Base-by-base conservation (phyloP, 2,329 filamentous ascomycete genomes). In the Phialocephala subalpina region DNA sequence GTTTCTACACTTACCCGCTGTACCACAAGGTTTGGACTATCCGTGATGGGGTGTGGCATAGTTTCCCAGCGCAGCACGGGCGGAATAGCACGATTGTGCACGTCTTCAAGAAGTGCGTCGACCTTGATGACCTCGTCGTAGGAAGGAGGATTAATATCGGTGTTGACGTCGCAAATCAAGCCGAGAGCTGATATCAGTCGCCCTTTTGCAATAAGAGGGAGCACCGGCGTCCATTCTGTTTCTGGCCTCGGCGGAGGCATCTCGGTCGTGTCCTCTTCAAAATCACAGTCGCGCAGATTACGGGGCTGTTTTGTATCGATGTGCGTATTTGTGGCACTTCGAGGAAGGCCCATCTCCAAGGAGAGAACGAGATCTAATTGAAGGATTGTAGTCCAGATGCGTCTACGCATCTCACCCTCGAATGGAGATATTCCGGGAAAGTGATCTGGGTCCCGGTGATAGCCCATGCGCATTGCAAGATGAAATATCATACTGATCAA, bases 341-440 rank as follows among this genome's bases (percentile, higher is more conserved):
- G 84, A 3, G 90, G 89, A 63, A 92, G 80, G 2, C 89, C 89
- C 68, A 90, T 82, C 73, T 92, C 87, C 72, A 89, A 90, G 1
- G 87, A 86, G 38, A 90, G 86, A 7, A 91, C 75, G 5, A 89
- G 77, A 73, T 92, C 90, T 53, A 90, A 81, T 72, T 89, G 86
- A 40, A 82, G 76, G 5, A 81, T 81, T 69, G 85, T 78, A 67
- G 83, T 81, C 85, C 85, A 87, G 73, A 84, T 77, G 64, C 88
- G 81, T 40, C 88, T 81, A 66, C 88, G 82, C 86, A 91, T 94
- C 77, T 87, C 84, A n/a, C 82, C 82, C 57, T 86, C 80, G 64
- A 84, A 87, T 1, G 82, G 77, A 3, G 82, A 79, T 52, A 87
- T 80, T 60, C 79, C 80, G 9, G 82, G 79, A 65, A 70, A 69